These are phyloP conservation scores for Blepharisma stoltei DNA, from an alignment of 73 alveolate genomes.

Conservation along the genomic window DNA sequence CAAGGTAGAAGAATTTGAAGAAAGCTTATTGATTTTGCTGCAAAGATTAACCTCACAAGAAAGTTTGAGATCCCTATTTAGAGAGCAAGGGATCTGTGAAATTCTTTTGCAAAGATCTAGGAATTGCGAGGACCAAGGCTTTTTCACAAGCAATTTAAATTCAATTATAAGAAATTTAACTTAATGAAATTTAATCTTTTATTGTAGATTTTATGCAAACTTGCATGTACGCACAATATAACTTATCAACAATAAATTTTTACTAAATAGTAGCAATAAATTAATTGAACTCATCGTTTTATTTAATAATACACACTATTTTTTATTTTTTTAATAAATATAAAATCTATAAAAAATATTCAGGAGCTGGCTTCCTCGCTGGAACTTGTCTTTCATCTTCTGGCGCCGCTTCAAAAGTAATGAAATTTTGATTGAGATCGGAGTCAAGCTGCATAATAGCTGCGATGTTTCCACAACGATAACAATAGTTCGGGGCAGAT, in stretches of 20 bases:
- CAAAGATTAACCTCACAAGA: background rate
- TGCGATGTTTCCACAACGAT: constrained; percentile 91
- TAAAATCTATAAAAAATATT: constrained; percentile 81
- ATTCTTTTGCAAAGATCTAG: background rate
- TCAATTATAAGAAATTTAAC: constrained; percentile 14
- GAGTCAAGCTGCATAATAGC: constrained; percentile 91
- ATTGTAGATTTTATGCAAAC: too few species aligned
- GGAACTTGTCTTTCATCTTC: constrained; percentile 95
- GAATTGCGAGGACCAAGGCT: background rate
- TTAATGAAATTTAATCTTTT: background rate
- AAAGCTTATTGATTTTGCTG: background rate
- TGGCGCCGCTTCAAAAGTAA: constrained; percentile 77
- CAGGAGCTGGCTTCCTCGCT: constrained; percentile 98
- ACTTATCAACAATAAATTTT: too few species aligned
- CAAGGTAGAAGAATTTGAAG: background rate
- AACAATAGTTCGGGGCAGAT: constrained; percentile 95
- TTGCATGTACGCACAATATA: too few species aligned
- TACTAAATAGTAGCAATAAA: too few species aligned
- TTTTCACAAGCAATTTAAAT: constrained; percentile 11
- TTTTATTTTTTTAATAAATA: background rate
- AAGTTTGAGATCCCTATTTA: background rate
- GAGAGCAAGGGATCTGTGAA: background rate
- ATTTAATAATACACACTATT: constrained; percentile 47
- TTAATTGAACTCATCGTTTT: too few species aligned
- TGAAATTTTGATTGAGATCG: constrained; percentile 72